These are phyloP conservation scores for Lenwebbia sp. DNA, from an alignment of 345 rosid genomes.

Conservation along the genomic window DNA sequence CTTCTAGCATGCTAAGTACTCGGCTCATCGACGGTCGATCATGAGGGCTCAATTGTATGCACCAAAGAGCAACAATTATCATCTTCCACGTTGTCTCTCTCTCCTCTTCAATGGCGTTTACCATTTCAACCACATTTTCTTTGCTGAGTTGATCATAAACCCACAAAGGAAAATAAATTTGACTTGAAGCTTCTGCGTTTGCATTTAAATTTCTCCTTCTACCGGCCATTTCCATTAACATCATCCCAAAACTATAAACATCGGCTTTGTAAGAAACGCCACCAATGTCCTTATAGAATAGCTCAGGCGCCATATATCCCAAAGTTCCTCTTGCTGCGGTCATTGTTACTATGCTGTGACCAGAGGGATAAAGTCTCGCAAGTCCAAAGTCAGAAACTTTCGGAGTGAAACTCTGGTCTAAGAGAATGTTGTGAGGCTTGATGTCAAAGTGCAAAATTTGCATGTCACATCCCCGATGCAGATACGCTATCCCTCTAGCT, in stretches of 20 bases:
- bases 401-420: neutral
- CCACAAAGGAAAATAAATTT: neutral
- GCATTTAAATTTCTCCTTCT: neutral
- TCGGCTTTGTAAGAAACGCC: neutral
- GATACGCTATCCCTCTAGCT: neutral
- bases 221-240: neutral
- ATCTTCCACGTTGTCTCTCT: neutral
- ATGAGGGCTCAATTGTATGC: neutral
- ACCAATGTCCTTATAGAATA: neutral
- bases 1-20: neutral
- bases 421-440: neutral
- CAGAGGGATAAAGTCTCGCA: neutral
- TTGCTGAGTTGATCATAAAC: neutral
- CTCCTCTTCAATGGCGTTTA: neutral
- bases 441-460: neutral
- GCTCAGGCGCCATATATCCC: neutral
- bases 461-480: neutral
- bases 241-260: neutral
- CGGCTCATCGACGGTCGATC: neutral
- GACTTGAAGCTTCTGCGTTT: neutral
- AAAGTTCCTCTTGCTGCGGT: neutral
- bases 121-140: neutral
- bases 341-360: neutral
- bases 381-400: neutral
- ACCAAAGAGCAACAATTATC: neutral